A percentile compares a stretch with the other conserved stretches of the same genome.
These are phyloP conservation scores for Globisporangium ultimum DNA, from an alignment of 352 stramenopile species.

Conservation along the genomic window DNA sequence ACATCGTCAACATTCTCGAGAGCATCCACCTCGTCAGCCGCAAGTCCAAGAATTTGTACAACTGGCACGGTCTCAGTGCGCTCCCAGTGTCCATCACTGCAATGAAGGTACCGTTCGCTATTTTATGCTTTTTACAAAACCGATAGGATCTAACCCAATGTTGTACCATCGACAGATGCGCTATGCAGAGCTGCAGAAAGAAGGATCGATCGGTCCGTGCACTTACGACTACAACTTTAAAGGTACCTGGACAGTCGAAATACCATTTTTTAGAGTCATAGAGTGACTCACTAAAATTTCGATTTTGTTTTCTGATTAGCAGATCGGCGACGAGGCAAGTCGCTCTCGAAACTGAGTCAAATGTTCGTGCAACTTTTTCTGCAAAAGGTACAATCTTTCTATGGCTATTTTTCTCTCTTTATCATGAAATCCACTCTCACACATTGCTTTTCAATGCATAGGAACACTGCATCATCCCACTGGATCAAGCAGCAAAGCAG, in stretches of 20 bases:
- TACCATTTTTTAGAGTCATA: background rate
- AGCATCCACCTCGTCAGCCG: slow-evolving; percentile 92
- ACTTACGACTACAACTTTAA: slow-evolving; percentile 58
- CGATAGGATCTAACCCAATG: background rate
- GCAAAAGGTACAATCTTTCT: slow-evolving; percentile 42
- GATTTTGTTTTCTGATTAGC: slow-evolving; percentile 2
- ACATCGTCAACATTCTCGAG: slow-evolving; percentile 98
- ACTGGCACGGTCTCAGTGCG: slow-evolving; percentile 76
- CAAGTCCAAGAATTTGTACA: slow-evolving; percentile 97
- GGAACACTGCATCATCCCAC: slow-evolving; percentile 89
- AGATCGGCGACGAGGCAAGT: slow-evolving; percentile 76
- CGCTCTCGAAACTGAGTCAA: slow-evolving; percentile 90
- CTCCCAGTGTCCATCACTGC: slow-evolving; percentile 61
- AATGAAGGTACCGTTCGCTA: slow-evolving; percentile 54
- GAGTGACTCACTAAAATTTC: no score
- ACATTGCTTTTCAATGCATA: slow-evolving; percentile 11
- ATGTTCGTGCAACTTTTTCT: slow-evolving; percentile 96
- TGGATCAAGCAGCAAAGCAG: slow-evolving; percentile 92
- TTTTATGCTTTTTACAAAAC: background rate
- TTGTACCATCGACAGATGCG: slow-evolving; percentile 19
- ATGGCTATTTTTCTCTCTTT: background rate
- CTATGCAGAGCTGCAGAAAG: slow-evolving; percentile 40
- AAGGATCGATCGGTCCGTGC: slow-evolving; percentile 14
- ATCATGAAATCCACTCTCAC: background rate
- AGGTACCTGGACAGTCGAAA: slow-evolving; percentile 25